Base-by-base conservation (phyloP, 345 rosid genomes). In the Aquilaria malaccensis region DNA sequence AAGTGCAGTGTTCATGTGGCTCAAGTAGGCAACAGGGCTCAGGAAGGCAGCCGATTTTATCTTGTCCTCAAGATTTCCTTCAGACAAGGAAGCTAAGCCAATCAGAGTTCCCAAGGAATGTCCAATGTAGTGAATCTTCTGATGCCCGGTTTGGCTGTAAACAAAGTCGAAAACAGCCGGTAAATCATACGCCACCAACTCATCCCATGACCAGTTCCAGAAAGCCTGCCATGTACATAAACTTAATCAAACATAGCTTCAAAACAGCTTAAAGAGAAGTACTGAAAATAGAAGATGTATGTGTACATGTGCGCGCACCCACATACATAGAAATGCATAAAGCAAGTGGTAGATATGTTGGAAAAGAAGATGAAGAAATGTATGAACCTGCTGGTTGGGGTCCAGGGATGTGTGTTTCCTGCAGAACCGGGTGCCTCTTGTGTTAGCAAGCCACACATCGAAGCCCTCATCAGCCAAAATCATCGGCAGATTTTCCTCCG, bases 201-300 rank as follows among this genome's bases (percentile, higher is more conserved):
- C 96, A 72, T 94, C 99, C 97, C 97, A 90, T 13, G 96, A 80
- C 99, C 97, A 90, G 55, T 90, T 64, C 97, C 99, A 94, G 50
- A 76, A 94, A 13, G 64, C 83, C 97, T 94, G 81, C 33, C 64
- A 59, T 22, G 22, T 22, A 22, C 22, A 22, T 22, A 22, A 22
- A 22, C 22, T 22, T 22, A 22, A 22, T 22, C 22, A 22, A 22
- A 22, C 22, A 22, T 22, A 22, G 22, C 22, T 22, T 22, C 22
- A 22, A 22, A 22, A 22, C 13, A 45, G 37, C 48, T 51, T 31
- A 31, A 45, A 56, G 43, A 70, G 1, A 58, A 50, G 60, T 62
- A 46, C 37, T 14, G 59, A 41, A 22, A 22, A 22, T 45, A 55
- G 43, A 49, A 47, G 11, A 14, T 56, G 55, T 33, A 4, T 37